Evolutionary conservation across 108 stramenopile genomes (phyloP).

Genomic region (Stephanodiscus triporus): DNA sequence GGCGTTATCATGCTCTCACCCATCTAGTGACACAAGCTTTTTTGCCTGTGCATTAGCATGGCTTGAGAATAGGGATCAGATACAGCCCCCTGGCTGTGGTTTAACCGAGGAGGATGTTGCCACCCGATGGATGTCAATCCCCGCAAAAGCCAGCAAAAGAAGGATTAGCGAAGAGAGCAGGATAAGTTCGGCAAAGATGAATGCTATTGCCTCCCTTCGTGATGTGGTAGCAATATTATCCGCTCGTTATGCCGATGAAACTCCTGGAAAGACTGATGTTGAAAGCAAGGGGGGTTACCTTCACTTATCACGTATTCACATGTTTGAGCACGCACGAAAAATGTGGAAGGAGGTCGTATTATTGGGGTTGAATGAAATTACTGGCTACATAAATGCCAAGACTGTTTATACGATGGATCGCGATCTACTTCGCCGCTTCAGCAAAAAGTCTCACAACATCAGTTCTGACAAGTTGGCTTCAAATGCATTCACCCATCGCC

Average conservation of each 20-base stretch:
- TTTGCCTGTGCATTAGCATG: slow-evolving; percentile 70
- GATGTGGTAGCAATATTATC: slow-evolving; percentile 30
- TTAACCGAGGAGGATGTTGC: slow-evolving; percentile 18
- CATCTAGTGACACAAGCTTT: slow-evolving; percentile 30
- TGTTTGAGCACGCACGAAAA: slow-evolving; percentile 20
- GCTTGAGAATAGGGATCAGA: slow-evolving; percentile 56
- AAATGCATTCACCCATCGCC: neutral
- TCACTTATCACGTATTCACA: slow-evolving; percentile 4
- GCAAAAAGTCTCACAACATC: slow-evolving; percentile 2
- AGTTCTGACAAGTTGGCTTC: neutral
- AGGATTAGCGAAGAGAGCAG: slow-evolving; percentile 9
- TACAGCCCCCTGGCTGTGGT: slow-evolving; percentile 81
- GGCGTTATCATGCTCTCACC: slow-evolving; percentile 26
- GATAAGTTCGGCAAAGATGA: slow-evolving; percentile 13
- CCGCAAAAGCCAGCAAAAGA: slow-evolving; percentile 1
- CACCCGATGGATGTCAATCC: slow-evolving; percentile 6
- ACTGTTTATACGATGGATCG: slow-evolving; percentile 13
- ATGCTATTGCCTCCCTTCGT: slow-evolving; percentile 21
- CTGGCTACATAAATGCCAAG: slow-evolving; percentile 37
- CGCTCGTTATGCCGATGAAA: slow-evolving; percentile 1
- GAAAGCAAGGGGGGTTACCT: slow-evolving; percentile 15
- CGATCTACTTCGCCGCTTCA: slow-evolving; percentile 4
- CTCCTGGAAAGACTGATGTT: neutral
- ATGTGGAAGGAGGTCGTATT: slow-evolving; percentile 35
- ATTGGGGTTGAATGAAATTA: slow-evolving; percentile 38